phyloP scores from a whole-genome alignment of 768 basidiomycete species.

The Pleurotus pulmonarius region DNA sequence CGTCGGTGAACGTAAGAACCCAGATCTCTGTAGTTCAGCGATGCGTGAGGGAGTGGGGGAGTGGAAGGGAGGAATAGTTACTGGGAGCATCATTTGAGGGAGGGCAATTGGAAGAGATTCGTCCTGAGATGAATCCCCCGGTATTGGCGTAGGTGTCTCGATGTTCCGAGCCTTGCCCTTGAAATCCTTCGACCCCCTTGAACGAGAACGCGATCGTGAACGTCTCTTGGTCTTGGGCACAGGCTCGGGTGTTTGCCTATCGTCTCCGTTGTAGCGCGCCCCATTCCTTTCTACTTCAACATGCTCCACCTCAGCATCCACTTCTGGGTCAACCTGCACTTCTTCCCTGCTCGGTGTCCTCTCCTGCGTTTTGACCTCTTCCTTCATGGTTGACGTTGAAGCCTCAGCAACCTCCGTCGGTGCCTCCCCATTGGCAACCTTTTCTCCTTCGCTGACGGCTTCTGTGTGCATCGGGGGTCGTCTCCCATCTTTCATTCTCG shows the following conservation, averaged over 20 bases:
- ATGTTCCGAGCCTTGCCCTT: slow-evolving; percentile 54
- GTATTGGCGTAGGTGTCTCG: slow-evolving; percentile 40
- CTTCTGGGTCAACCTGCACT: slow-evolving; percentile 13
- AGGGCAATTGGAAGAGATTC: slow-evolving; percentile 33
- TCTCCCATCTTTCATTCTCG: slow-evolving; percentile 87
- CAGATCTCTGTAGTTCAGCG: slow-evolving; percentile 46
- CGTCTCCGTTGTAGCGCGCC: neutral
- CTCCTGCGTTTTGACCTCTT: slow-evolving; percentile 8
- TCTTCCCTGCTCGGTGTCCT: slow-evolving; percentile 13
- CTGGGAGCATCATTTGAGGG: slow-evolving; percentile 28
- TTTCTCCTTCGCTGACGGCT: slow-evolving; percentile 81
- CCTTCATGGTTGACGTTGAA: slow-evolving; percentile 22
- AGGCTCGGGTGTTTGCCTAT: slow-evolving; percentile 42
- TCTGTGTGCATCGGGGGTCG: slow-evolving; percentile 85
- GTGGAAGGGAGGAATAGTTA: slow-evolving; percentile 34
- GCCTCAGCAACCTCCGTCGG: slow-evolving; percentile 24
- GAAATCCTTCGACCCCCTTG: slow-evolving; percentile 72
- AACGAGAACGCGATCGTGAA: slow-evolving; percentile 75
- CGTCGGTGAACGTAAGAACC: slow-evolving; percentile 48
- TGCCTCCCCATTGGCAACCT: slow-evolving; percentile 35
- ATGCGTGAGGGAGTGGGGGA: slow-evolving; percentile 55
- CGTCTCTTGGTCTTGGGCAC: slow-evolving; percentile 57
- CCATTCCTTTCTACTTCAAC: slow-evolving; percentile 25
- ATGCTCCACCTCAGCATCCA: slow-evolving; percentile 27
- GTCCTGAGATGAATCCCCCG: slow-evolving; percentile 68